Percentiles rank a stretch among this genome's conserved stretches.
phyloP scores from a whole-genome alignment of 23 red algal genomes.

The Gracilariopsis chorda region DNA sequence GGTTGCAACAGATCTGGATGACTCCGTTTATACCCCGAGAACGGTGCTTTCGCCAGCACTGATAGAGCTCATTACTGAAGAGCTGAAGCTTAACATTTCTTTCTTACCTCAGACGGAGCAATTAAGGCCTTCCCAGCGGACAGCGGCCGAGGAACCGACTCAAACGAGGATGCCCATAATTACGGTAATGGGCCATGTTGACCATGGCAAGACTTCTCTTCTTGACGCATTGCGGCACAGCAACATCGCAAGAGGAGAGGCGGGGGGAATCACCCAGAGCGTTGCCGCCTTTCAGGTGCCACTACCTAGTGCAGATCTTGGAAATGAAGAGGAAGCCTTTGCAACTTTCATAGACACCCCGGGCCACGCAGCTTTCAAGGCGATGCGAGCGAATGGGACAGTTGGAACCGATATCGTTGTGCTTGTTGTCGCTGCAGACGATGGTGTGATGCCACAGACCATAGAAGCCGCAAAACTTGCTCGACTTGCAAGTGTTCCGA shows the following conservation, averaged over 20 bases:
- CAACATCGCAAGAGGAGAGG: constrained; percentile 71
- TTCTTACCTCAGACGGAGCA: constrained; percentile 18
- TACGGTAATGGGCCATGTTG: constrained; percentile 96
- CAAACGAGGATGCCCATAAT: constrained; percentile 68
- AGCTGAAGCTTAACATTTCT: neutral
- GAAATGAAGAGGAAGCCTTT: neutral
- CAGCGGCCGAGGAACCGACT: neutral
- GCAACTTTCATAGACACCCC: constrained; percentile 93
- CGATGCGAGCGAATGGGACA: constrained; percentile 86
- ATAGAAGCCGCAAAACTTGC: constrained; percentile 83
- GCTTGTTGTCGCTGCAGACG: constrained; percentile 91
- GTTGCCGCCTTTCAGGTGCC: constrained; percentile 85
- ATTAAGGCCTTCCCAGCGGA: neutral
- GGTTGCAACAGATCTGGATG: constrained; percentile 17
- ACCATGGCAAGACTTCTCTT: constrained; percentile 96
- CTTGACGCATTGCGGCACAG: constrained; percentile 78
- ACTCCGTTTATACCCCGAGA: constrained; percentile 1
- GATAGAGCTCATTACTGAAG: constrained; percentile 31
- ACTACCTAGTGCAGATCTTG: neutral
- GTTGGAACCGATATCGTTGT: constrained; percentile 84
- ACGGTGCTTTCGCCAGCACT: constrained; percentile 39
- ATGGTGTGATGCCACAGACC: constrained; percentile 95
- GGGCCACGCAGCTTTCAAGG: constrained; percentile 88
- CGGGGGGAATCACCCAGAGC: constrained; percentile 94
- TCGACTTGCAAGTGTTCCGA: constrained; percentile 62